Base-by-base conservation (phyloP, 2,329 filamentous ascomycete genomes). In the Neonectria faginata region DNA sequence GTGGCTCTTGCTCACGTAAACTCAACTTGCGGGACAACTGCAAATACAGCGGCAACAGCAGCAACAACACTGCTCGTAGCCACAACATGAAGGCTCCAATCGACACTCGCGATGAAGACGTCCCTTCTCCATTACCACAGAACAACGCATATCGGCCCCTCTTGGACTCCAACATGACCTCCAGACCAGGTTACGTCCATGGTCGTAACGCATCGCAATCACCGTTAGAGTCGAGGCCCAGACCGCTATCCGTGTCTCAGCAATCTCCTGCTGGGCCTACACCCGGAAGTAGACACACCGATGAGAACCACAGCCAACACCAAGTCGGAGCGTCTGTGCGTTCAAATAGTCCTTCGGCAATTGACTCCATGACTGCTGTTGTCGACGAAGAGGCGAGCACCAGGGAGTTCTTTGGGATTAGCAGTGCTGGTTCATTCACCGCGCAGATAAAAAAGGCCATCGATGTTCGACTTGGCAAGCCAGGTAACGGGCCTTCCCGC, bases 341-440 rank as follows among this genome's bases (percentile, higher is more conserved):
- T 3, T 69, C 69, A 0, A 60, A 65, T 3, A 69, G 67, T 20
- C 76, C 78, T 3, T 79, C 80, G 0, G 79, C 77, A 3, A 80
- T 78, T 3, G 77, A 83, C 64, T 82, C 82, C 2, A 84, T 84
- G 80, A 83, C 81, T 7, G 80, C 80, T 0, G 77, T 83, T 1
- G 73, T 81, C 3, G 81, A 82, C 27, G 80, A 83, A 58, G 81
- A 79, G 0, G 69, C 67, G 0, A 78, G 71, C 22, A 81, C 76
- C 0, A 76, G 80, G 14, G 82, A 82, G 18, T 83, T 82, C 62
- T 84, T 84, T 59, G 82, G 82, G 0, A 83, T 78, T 64, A 83
- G 81, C 16, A 84, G 82, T 60, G 80, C 81, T 0, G 81, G 81
- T 0, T 81, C 81, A 2, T 84, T 84, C 52, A 83, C 82, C 29